These are phyloP conservation scores for Pterocarpus macrocarpus DNA, from an alignment of 306 rosid species.

Conservation along the genomic window DNA sequence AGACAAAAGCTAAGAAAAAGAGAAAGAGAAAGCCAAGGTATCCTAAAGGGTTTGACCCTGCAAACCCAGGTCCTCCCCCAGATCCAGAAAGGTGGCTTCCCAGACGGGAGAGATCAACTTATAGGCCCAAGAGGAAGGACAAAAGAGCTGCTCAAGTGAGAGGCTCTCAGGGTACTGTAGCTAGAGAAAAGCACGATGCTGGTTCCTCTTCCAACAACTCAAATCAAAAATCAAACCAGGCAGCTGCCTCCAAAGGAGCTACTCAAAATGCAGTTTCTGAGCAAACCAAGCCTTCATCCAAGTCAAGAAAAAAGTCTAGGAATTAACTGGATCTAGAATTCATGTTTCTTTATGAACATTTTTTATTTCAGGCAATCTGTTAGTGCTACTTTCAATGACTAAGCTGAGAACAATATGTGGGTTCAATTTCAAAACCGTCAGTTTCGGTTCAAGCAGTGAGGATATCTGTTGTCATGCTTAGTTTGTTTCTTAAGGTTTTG, in stretches of 20 bases:
- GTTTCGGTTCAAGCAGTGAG: conserved; percentile 47
- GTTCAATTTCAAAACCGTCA: conserved; percentile 38
- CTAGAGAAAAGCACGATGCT: conserved; percentile 81
- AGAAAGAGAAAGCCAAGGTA: conserved; percentile 98
- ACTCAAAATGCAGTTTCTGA: conserved; percentile 63
- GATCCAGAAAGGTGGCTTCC: conserved; percentile 99
- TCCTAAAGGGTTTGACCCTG: conserved; percentile 96
- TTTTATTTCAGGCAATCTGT: conserved; percentile 40
- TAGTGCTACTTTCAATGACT: conserved; percentile 39
- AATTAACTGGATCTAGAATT: conserved; percentile 48
- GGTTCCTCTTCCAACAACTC: conserved; percentile 64
- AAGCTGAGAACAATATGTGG: conserved; percentile 30
- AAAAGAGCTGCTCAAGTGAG: conserved; percentile 98
- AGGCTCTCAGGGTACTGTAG: conserved; percentile 95
- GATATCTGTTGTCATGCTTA: conserved; percentile 11
- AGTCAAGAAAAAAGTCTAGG: conserved; percentile 91
- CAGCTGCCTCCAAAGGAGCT: conserved; percentile 66
- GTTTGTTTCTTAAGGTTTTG: background rate
- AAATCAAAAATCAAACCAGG: conserved; percentile 73
- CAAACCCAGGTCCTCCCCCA: conserved; percentile 96
- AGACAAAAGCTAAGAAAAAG: conserved; percentile 86
- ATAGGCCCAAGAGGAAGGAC: conserved; percentile 96
- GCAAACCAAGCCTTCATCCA: conserved; percentile 70
- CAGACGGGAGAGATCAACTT: conserved; percentile 92
- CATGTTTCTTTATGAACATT: conserved; percentile 30